Percentiles rank a stretch among this genome's conserved stretches.
Conservation (phyloP, 257 asterid genomes). For the Solanum gracilifrons region DNA sequence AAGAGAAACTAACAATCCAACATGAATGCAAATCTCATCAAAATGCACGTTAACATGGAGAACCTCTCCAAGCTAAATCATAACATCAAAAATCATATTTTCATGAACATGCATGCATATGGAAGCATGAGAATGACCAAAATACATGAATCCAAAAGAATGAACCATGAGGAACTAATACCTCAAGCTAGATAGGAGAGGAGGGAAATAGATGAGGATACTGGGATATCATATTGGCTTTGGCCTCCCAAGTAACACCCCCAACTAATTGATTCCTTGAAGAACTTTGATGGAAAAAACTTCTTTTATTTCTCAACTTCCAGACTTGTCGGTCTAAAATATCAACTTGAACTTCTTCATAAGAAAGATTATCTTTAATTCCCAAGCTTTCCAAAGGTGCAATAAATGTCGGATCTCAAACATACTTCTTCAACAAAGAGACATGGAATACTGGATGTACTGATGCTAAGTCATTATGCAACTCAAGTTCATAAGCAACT, state of each 20-base stretch:
- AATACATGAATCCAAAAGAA: neutral
- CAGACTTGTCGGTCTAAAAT: neutral
- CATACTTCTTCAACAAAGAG: neutral
- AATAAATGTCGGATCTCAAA: neutral
- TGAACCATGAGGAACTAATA: neutral
- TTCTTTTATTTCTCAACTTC: neutral
- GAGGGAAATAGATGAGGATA: neutral
- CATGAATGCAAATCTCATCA: neutral
- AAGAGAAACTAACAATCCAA: neutral
- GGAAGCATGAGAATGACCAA: neutral
- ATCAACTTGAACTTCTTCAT: neutral
- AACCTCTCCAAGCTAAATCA: neutral
- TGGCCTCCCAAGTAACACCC: neutral
- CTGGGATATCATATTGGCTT: neutral
- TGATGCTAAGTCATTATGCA: neutral
- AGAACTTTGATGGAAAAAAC: neutral
- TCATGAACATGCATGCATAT: neutral
- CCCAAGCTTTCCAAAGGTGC: neutral
- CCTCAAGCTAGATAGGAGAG: neutral
- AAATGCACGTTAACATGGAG: neutral
- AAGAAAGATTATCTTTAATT: too few relatives aligned
- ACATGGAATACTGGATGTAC: neutral
- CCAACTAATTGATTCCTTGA: neutral
- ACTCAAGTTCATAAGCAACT: neutral
- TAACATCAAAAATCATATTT: neutral